These are phyloP conservation scores for Pseudozyma sp. DNA, from an alignment of 1,284 basidiomycete species.

Conservation along the genomic window DNA sequence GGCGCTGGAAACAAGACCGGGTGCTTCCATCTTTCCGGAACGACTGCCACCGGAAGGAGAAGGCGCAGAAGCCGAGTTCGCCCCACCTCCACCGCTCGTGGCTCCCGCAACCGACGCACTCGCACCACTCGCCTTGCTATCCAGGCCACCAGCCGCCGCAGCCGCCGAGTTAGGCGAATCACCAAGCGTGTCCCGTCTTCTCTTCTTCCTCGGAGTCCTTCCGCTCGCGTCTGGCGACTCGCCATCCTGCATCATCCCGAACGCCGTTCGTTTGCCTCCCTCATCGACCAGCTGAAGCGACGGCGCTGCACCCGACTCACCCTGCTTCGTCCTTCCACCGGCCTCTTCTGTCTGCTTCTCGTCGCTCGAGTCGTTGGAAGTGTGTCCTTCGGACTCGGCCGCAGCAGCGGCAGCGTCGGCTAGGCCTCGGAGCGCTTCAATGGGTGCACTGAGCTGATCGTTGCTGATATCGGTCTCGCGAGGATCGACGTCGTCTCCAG, in stretches of 20 bases:
- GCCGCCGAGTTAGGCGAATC: slow-evolving; percentile 14
- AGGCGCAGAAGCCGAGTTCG: slow-evolving; percentile 9
- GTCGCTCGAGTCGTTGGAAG: slow-evolving; percentile 33
- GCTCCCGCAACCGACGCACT: slow-evolving; percentile 1
- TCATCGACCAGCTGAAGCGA: slow-evolving; percentile 33
- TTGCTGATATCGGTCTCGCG: slow-evolving; percentile 51
- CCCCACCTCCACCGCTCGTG: not conserved
- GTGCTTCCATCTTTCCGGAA: slow-evolving; percentile 46
- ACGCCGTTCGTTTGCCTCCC: slow-evolving; percentile 21
- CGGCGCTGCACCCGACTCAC: slow-evolving; percentile 6
- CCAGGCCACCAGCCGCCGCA: not conserved
- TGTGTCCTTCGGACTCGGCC: slow-evolving; percentile 70
- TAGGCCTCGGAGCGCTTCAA: slow-evolving; percentile 88
- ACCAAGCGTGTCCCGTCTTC: slow-evolving; percentile 16
- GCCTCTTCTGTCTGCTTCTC: slow-evolving; percentile 18
- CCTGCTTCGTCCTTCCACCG: slow-evolving; percentile 1
- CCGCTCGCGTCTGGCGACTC: slow-evolving; percentile 4
- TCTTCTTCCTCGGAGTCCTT: slow-evolving; percentile 28
- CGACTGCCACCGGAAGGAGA: slow-evolving; percentile 25
- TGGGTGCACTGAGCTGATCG: slow-evolving; percentile 76
- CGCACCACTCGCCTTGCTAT: slow-evolving; percentile 13
- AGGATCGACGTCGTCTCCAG: slow-evolving; percentile 17
- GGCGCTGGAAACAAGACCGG: slow-evolving; percentile 28
- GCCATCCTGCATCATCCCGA: slow-evolving; percentile 8
- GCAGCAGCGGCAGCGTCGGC: slow-evolving; percentile 93